Base-by-base conservation (phyloP, 2,329 filamentous ascomycete species). In the Alternaria burnsii region DNA sequence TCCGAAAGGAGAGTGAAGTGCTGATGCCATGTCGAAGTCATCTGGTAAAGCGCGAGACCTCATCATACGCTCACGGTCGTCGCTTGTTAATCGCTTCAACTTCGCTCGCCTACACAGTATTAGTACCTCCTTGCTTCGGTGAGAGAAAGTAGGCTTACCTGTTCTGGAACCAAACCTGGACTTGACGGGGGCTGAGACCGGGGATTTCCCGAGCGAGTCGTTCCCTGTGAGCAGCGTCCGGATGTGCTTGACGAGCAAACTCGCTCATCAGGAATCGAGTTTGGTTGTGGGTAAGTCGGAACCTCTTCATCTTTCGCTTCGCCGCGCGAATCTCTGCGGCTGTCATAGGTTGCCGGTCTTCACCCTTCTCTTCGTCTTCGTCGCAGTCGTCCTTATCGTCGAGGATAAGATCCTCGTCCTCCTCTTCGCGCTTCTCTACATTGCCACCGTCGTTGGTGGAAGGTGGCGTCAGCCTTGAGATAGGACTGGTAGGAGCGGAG, bases 161-260 rank as follows among this genome's bases (percentile, higher is more conserved):
- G 80, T 98, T 98, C 80, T 98, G 94, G 80, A 98, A 98, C 94
- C 94, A 98, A 51, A 98, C 94, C 79, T 98, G 94, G 24, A 98
- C 94, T 77, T 98, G 94, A 62, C 94, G 88, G 38, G 94, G 92
- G 71, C 92, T 97, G 50, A 98, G 81, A 1, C 94, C 94, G 32
- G 94, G 94, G 46, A 98, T 97, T 76, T 97, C 93, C 65, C 91
- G 85, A 4, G 94, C 94, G 38, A 98, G 83, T 47, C 93, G 86
- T 76, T 97, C 94, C 64, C 94, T 86, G 78, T 97, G 93, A 47
- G 92, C 91, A 41, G 94, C 94, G 80, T 98, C 94, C 8, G 94
- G 94, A 76, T 97, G 94, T 24, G 94, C 92, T 76, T 98, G 93
- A 71, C 95, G 93, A 58, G 93, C 91, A 74, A 97, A 98, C 77